A percentile compares a stretch with the other conserved stretches of the same genome.
These are phyloP conservation scores for Albatrellus sp. DNA, from an alignment of 1,284 basidiomycete species.

Conservation along the genomic window DNA sequence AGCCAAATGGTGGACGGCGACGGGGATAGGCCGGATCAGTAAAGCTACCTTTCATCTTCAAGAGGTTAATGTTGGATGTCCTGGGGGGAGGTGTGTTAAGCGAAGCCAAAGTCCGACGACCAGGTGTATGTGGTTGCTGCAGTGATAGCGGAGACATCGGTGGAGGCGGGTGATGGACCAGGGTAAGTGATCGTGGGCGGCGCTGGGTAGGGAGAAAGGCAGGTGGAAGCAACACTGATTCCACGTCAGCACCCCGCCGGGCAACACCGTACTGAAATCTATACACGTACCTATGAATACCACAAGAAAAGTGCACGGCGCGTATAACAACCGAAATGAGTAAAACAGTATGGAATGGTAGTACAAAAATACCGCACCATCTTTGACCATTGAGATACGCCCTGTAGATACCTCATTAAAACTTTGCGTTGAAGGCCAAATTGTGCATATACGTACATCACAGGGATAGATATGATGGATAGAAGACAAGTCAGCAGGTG, in stretches of 20 bases:
- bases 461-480: background rate
- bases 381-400: background rate
- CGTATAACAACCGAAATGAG: background rate
- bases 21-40: slow-evolving; percentile 62
- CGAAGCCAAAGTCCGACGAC: slow-evolving; percentile 18
- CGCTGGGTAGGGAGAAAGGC: slow-evolving; percentile 45
- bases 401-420: background rate
- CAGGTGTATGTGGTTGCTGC: slow-evolving; percentile 21
- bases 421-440: background rate
- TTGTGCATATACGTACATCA: background rate
- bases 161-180: slow-evolving; percentile 13
- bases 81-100: slow-evolving; percentile 61
- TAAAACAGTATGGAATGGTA: background rate
- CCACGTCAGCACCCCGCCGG: slow-evolving; percentile 5
- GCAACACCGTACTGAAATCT: too few relatives aligned
- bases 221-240: slow-evolving; percentile 43
- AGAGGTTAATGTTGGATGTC: slow-evolving; percentile 37
- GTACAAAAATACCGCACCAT: background rate
- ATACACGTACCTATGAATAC: background rate
- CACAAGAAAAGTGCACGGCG: background rate
- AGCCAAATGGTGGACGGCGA: slow-evolving; percentile 33
- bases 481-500: slow-evolving; percentile 1
- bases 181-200: slow-evolving; percentile 33
- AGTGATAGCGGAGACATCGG: slow-evolving; percentile 16
- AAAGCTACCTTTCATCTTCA: slow-evolving; percentile 54